phyloP scores from a whole-genome alignment of 1,284 basidiomycete genomes.

The Kwoniella shivajii region DNA sequence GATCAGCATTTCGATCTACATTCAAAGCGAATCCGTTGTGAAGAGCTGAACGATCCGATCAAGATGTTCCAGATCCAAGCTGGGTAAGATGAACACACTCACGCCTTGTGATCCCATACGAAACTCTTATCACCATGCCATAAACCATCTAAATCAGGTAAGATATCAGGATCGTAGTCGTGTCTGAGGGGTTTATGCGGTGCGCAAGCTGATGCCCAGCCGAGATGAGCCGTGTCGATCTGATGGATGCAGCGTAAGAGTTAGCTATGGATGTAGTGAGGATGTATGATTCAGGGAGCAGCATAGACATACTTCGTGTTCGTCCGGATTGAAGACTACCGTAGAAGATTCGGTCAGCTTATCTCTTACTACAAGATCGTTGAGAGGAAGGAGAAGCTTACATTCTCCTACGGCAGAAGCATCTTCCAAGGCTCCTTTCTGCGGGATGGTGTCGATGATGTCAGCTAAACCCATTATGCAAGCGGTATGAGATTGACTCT shows the following conservation, averaged over 20 bases:
- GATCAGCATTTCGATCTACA: no score
- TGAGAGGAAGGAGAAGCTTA: conserved; percentile 17
- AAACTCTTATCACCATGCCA: conserved; percentile 42
- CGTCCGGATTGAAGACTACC: conserved; percentile 33
- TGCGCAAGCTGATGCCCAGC: conserved; percentile 50
- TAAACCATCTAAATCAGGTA: conserved; percentile 36
- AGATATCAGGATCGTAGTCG: conserved; percentile 26
- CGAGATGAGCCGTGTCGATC: conserved; percentile 44
- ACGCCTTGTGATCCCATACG: conserved; percentile 51
- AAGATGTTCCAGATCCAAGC: no score
- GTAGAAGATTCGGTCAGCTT: neutral
- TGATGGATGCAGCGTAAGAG: conserved; percentile 10
- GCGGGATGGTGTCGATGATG: neutral
- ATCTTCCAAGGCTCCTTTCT: conserved; percentile 41
- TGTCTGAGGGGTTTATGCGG: conserved; percentile 45
- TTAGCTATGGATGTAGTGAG: neutral
- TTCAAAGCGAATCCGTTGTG: no score
- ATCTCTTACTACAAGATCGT: neutral
- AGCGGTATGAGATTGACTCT: no score
- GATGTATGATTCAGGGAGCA: neutral
- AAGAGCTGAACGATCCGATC: no score
- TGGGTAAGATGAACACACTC: conserved; percentile 20
- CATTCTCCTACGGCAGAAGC: conserved; percentile 46
- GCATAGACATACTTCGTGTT: conserved; percentile 31
- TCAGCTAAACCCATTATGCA: no score